phyloP scores from a whole-genome alignment of 2,329 filamentous ascomycete species.

The Verticillium nubilum region DNA sequence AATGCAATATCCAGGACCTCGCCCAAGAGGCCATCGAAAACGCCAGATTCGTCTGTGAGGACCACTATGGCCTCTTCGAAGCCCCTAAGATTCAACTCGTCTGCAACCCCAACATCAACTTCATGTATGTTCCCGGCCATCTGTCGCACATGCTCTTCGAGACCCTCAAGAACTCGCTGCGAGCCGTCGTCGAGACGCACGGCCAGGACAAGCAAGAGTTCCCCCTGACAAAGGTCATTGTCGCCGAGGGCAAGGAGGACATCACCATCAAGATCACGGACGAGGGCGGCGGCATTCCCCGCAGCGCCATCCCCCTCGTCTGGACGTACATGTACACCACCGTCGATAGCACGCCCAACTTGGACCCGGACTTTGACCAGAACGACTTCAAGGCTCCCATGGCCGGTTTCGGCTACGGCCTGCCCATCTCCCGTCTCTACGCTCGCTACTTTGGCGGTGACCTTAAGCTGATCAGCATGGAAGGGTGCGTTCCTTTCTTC shows the following conservation, averaged over 20 bases:
- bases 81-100: slow-evolving; percentile 95
- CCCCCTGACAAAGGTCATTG: slow-evolving; percentile 93
- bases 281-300: slow-evolving; percentile 91
- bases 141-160: slow-evolving; percentile 99
- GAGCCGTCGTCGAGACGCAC: slow-evolving; percentile 92
- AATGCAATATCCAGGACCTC: slow-evolving; percentile 91
- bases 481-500: slow-evolving; percentile 63
- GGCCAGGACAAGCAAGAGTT: slow-evolving; percentile 95
- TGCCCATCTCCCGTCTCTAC: slow-evolving; percentile 91
- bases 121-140: slow-evolving; percentile 99
- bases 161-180: slow-evolving; percentile 95
- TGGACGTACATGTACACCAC: slow-evolving; percentile 99
- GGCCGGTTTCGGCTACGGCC: slow-evolving; percentile 97
- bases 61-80: slow-evolving; percentile 96
- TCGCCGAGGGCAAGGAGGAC: slow-evolving; percentile 95
- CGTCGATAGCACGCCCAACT: slow-evolving; percentile 87
- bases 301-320: slow-evolving; percentile 91
- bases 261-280: slow-evolving; percentile 99
- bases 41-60: slow-evolving; percentile 97
- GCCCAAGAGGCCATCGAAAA: slow-evolving; percentile 98
- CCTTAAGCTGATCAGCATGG: slow-evolving; percentile 97
- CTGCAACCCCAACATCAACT: slow-evolving; percentile 88
- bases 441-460: slow-evolving; percentile 97
- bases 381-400: slow-evolving; percentile 99
- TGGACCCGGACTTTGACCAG: slow-evolving; percentile 98